Conservation (phyloP, 1,284 basidiomycete genomes). For the Sparassis latifolia region DNA sequence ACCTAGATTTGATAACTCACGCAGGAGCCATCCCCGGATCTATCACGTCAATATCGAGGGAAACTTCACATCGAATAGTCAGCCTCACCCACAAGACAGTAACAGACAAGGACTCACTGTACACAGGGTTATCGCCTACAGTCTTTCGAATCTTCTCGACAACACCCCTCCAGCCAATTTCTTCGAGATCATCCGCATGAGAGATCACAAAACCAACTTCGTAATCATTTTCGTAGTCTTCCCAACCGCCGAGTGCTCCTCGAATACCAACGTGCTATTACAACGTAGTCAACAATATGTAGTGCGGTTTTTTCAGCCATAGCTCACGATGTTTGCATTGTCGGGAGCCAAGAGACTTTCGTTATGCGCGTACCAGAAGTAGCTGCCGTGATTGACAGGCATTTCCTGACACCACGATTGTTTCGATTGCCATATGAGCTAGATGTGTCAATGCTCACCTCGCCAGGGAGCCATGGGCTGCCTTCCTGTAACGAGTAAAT, state of each 20-base stretch:
- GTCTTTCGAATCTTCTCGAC: slow-evolving; percentile 27
- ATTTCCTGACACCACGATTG: slow-evolving; percentile 16
- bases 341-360: slow-evolving; percentile 34
- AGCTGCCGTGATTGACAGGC: slow-evolving; percentile 32
- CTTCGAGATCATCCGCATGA: slow-evolving; percentile 30
- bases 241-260: slow-evolving; percentile 24
- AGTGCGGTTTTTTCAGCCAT: neutral
- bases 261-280: slow-evolving; percentile 29
- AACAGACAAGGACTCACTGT: slow-evolving; percentile 18
- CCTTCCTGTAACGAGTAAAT: slow-evolving; percentile 7
- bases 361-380: slow-evolving; percentile 34
- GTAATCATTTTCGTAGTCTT: slow-evolving; percentile 28
- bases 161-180: slow-evolving; percentile 27
- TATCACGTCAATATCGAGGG: slow-evolving; percentile 30
- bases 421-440: neutral
- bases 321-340: slow-evolving; percentile 30
- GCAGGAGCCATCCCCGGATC: slow-evolving; percentile 35
- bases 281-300: neutral
- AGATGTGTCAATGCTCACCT: slow-evolving; percentile 10
- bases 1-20: slow-evolving; percentile 13
- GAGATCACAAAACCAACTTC: slow-evolving; percentile 28
- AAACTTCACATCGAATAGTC: slow-evolving; percentile 12
- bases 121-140: slow-evolving; percentile 32
- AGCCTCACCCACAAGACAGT: slow-evolving; percentile 4
- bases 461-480: slow-evolving; percentile 28